Base-by-base conservation (phyloP, 2,329 filamentous ascomycete genomes). In the Hymenoscyphus albidus region DNA sequence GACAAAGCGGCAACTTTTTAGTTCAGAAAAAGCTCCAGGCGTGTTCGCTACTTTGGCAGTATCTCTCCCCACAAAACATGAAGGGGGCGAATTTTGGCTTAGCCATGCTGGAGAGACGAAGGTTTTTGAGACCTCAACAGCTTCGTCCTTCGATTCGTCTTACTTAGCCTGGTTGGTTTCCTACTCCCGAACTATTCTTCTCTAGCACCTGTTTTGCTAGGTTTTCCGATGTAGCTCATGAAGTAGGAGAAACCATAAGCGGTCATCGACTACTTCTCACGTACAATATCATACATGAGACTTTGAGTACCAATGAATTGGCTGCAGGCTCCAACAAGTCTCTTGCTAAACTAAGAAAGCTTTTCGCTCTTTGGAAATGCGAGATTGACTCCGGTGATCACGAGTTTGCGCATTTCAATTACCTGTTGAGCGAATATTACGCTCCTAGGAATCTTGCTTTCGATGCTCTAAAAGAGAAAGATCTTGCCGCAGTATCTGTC, bases 21-120 rank as follows among this genome's bases (percentile, higher is more conserved):
- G 44, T 51, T 51, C 44, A 16, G 44, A 51, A 22, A 51, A 9
- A 13, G 18, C 3, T 16, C 44, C 44, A 16, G 44, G 18, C 5
- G 18, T 22, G 44, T 78, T 85, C 65, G 83, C 80, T 3, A 84
- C 80, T 0, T 73, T 85, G 1, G 76, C 81, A 44, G 72, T 85
- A 31, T 78, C 76, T 64, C 73, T 85, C 3, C 81, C 82, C 0
- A 85, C 80, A 0, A 40, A 70, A 2, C 80, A 85, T 65, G 63
- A 72, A n/a, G 83, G 82, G 9, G 82, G 82, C 0, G 76, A 80
- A 0, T 74, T 84, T 0, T 70, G 78, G 3, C 66, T 81, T 2
- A 75, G 73, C 27, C 79, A 82, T 69, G 68, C 73, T 3, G 75
- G 74, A 7, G 22, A 78, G 61, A 69, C 67, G 3, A 70, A 74